These are phyloP conservation scores for Sporothrix pseudoabietina DNA, from an alignment of 2,329 filamentous ascomycete genomes.

Conservation along the genomic window DNA sequence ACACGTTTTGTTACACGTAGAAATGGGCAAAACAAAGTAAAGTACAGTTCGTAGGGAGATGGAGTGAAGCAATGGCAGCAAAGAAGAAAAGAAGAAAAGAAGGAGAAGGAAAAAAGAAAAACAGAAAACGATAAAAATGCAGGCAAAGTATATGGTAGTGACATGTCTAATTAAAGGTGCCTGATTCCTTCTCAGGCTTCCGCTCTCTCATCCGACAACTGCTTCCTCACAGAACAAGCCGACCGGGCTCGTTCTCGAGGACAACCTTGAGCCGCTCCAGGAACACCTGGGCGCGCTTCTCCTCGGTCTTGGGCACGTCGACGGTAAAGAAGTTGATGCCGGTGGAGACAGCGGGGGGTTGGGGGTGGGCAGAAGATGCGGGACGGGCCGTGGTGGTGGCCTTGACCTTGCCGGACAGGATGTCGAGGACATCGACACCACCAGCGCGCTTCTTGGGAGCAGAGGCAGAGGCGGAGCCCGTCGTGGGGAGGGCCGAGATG, in stretches of 20 bases:
- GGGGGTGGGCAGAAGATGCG: slow-evolving; percentile 22
- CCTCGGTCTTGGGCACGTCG: slow-evolving; percentile 75
- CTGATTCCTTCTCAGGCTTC: neutral
- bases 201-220: neutral
- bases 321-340: slow-evolving; percentile 80
- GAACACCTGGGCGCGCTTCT: slow-evolving; percentile 78
- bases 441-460: slow-evolving; percentile 50
- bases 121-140: slow-evolving; percentile 29
- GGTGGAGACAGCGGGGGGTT: slow-evolving; percentile 52
- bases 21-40: slow-evolving; percentile 9
- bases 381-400: slow-evolving; percentile 27
- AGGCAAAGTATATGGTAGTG: slow-evolving; percentile 28
- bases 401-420: slow-evolving; percentile 46
- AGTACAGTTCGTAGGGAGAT: slow-evolving; percentile 13
- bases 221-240: slow-evolving; percentile 61
- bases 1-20: neutral
- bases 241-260: slow-evolving; percentile 76
- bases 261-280: slow-evolving; percentile 83
- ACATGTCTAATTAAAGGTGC: slow-evolving; percentile 14
- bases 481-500: slow-evolving; percentile 60
- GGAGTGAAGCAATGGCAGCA: neutral
- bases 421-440: slow-evolving; percentile 76
- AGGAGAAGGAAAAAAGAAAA: neutral
- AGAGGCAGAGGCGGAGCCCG: slow-evolving; percentile 41
- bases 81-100: neutral